phyloP scores from a whole-genome alignment of 1,139 yeast species.

The Yamadazyma songkhlaensis region DNA sequence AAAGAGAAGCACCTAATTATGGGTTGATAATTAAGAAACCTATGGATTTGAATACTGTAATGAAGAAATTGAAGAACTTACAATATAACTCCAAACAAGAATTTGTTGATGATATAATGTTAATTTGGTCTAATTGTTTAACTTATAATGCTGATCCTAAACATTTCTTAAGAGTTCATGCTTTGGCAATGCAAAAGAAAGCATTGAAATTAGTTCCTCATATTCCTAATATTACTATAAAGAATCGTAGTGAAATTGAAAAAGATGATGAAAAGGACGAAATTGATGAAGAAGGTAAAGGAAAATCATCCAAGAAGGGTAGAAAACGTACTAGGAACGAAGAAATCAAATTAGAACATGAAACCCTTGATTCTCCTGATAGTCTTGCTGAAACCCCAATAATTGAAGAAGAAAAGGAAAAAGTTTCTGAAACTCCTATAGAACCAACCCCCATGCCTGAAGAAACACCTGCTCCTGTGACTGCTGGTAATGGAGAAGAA shows the following conservation, averaged over 20 bases:
- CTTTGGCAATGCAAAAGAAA: slow-evolving; percentile 93
- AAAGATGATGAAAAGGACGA: slow-evolving; percentile 55
- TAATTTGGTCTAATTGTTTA: slow-evolving; percentile 93
- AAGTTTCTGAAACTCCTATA: slow-evolving; percentile 10
- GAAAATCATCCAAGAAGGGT: slow-evolving; percentile 41
- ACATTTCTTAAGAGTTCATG: slow-evolving; percentile 88
- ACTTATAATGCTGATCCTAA: slow-evolving; percentile 94
- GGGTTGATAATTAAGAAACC: slow-evolving; percentile 87
- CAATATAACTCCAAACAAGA: slow-evolving; percentile 82
- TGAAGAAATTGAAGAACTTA: slow-evolving; percentile 79
- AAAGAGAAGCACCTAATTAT: slow-evolving; percentile 96
- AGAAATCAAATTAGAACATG: slow-evolving; percentile 29
- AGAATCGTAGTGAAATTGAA: slow-evolving; percentile 84
- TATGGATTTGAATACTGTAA: slow-evolving; percentile 93
- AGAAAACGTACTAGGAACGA: slow-evolving; percentile 41
- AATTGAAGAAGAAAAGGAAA: slow-evolving; percentile 10
- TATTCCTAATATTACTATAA: slow-evolving; percentile 82
- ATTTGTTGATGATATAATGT: slow-evolving; percentile 89
- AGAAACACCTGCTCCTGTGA: slow-evolving; percentile 10
- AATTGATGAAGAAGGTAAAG: slow-evolving; percentile 33
- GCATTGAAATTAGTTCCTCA: slow-evolving; percentile 72
- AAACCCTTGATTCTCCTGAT: slow-evolving; percentile 16
- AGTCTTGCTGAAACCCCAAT: slow-evolving; percentile 10
- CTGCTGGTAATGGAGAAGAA: slow-evolving; percentile 13
- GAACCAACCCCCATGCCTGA: slow-evolving; percentile 9